Percentiles rank a stretch among this genome's conserved stretches.
phyloP scores from a whole-genome alignment of 2,329 filamentous ascomycete genomes.

The Teratosphaeria gauchensis region DNA sequence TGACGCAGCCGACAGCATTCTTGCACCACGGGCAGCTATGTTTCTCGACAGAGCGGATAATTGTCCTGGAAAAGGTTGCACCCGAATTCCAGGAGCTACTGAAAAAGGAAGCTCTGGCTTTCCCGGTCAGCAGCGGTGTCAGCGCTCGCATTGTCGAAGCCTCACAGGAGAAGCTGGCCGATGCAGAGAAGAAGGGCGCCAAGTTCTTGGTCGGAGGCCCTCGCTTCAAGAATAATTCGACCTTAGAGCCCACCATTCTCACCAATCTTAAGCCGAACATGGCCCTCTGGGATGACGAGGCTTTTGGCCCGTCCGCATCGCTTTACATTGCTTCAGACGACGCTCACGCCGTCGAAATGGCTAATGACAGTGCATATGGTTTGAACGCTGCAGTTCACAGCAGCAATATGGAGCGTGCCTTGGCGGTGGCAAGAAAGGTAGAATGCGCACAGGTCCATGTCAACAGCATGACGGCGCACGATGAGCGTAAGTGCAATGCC shows the following conservation, averaged over 20 bases:
- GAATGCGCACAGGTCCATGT: neutral
- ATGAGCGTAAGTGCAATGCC: neutral
- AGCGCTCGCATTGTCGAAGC: neutral
- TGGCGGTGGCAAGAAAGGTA: neutral
- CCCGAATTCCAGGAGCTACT: neutral
- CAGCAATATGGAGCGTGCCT: neutral
- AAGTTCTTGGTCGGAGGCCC: neutral
- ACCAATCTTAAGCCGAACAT: neutral
- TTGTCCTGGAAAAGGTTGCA: neutral
- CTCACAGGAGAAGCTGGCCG: neutral
- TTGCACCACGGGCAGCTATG: neutral
- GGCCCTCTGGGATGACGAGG: neutral
- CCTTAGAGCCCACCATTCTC: neutral
- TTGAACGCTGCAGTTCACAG: neutral
- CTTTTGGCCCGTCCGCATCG: neutral
- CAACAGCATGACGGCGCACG: neutral
- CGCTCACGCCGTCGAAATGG: neutral
- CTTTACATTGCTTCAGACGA: neutral
- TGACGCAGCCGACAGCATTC: neutral
- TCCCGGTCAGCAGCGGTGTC: neutral
- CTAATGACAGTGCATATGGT: neutral
- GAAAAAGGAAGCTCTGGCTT: neutral
- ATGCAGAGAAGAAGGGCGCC: neutral
- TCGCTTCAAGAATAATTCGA: neutral
- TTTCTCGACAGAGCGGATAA: neutral